These are phyloP conservation scores for Cryphonectria radicalis DNA, from an alignment of 2,329 filamentous ascomycete species.

Conservation along the genomic window DNA sequence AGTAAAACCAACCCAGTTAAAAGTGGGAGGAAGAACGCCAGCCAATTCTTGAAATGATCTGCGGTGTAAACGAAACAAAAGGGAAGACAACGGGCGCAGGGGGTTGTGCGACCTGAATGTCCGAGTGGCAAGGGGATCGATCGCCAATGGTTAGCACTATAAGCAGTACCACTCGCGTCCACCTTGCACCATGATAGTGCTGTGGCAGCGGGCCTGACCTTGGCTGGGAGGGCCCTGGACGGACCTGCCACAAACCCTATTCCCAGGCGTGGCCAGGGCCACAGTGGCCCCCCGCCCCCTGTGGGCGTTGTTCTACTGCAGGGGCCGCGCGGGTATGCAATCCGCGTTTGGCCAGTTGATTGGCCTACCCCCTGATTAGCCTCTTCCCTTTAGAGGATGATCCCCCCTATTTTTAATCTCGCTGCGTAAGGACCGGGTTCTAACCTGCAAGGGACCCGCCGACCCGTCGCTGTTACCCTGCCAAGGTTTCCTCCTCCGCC, in stretches of 20 bases:
- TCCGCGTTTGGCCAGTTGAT: neutral
- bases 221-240: neutral
- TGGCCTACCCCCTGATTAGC: neutral
- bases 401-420: constrained; percentile 21
- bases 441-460: neutral
- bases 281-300: neutral
- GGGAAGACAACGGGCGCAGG: neutral
- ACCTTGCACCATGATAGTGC: neutral
- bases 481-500: neutral
- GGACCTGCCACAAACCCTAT: neutral
- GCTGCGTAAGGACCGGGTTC: constrained; percentile 4
- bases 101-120: neutral
- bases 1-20: neutral
- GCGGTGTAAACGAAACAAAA: constrained; percentile 1
- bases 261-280: neutral
- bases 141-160: neutral
- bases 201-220: neutral
- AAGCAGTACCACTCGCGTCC: neutral
- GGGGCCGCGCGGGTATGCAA: constrained; percentile 5
- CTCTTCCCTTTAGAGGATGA: constrained; percentile 6
- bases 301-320: neutral
- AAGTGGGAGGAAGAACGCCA: neutral
- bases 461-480: constrained; percentile 1
- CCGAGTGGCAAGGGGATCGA: neutral
- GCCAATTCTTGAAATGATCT: neutral